Evolutionary conservation across 2,329 filamentous ascomycete genomes (phyloP), one percentile per base, ranked within the genome.

Genomic region (Thelonectria rubi): DNA sequence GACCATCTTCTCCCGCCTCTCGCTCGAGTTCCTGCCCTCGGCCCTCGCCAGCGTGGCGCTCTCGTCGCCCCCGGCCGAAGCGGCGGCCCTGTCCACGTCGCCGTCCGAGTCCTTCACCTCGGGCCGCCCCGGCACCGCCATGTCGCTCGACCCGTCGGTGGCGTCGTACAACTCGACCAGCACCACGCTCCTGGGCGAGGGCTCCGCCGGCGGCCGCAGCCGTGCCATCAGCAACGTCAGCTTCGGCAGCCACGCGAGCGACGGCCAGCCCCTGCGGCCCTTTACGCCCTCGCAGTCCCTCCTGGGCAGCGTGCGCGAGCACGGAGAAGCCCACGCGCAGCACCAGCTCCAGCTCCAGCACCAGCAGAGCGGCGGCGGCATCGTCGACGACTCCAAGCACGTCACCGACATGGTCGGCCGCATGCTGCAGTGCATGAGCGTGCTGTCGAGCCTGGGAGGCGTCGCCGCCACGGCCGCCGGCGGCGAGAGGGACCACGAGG

Each of bases 371-470:
- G 88, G 71, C 32, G 9, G 32, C 24, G 84, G 87, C 70, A 87
- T 87, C 72, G 79, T 87, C 14, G 86, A 89, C 74, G 86, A 91
- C 71, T 90, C 88, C 50, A 86, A 92, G 74, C 88, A 95, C 73
- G 88, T 98, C 55, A 97, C 95, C 1, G 94, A 98, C 69, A 97
- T 94, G 69, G 94, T 97, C 1, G 95, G 93, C 0, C 84, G 94
- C 52, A 97, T 99, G 92, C 82, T 99, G 65, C 95, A 99, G 80
- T 99, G 95, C 76, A 90, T 98, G 77, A 94, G 91, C 74, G 93
- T 99, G 8, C 82, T 99, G 20, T 91, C 92, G 3, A 89, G 89
- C 64, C 86, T 97, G 12, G 90, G 81, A 20, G 74, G 72, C 47
- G 87, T 84, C 1, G 61, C 54, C 10, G 63, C 63, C 4, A 7